Evolutionary conservation across 2,329 filamentous ascomycete genomes (phyloP), one percentile per base, ranked within the genome.

Genomic region (Akanthomyces dipterigenus): DNA sequence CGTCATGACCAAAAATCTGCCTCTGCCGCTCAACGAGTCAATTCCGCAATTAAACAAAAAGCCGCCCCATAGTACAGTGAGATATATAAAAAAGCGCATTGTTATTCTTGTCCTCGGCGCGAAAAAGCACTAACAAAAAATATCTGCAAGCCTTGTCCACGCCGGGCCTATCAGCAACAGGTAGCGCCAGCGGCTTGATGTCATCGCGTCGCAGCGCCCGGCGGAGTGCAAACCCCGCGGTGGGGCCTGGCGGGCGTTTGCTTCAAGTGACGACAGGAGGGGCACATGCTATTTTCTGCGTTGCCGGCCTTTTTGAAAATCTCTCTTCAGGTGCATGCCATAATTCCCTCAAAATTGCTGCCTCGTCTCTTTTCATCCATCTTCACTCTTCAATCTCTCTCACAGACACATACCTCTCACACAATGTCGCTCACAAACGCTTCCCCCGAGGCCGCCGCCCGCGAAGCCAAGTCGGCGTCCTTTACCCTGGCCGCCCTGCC

Each of bases 391-490:
- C 28, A 28, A 3, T 14, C 31, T 40, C 31, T 16, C 6, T 46
- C 40, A 40, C 9, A 14, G 11, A 43, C 20, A 16, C 22, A 38
- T 5, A 22, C 43, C 43, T 11, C 31, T 36, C 12, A 1, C n/a
- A 62, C 60, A 65, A 96, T 98, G 95, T 96, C 93, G 66, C 82
- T 97, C 63, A 96, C 93, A 54, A 93, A 90, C 73, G 90, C 89
- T 59, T 88, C 88, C 36, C 90, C 93, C 53, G 79, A 84, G 60
- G 86, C 92, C 66, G 89, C 90, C 57, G 93, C 93, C 42, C 82
- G 81, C 69, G 83, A 88, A 53, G 93, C 93, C 64, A 92, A 92
- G 70, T 77, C 83, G 51, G 91, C 93, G 18, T 96, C 95, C 36
- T 89, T 91, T 71, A 84, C 85, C 57, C 85, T 99, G 49, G 91